Percentiles rank a stretch among this genome's conserved stretches.
phyloP scores from a whole-genome alignment of 2,329 filamentous ascomycete genomes.

The Pleurostoma richardsiae region DNA sequence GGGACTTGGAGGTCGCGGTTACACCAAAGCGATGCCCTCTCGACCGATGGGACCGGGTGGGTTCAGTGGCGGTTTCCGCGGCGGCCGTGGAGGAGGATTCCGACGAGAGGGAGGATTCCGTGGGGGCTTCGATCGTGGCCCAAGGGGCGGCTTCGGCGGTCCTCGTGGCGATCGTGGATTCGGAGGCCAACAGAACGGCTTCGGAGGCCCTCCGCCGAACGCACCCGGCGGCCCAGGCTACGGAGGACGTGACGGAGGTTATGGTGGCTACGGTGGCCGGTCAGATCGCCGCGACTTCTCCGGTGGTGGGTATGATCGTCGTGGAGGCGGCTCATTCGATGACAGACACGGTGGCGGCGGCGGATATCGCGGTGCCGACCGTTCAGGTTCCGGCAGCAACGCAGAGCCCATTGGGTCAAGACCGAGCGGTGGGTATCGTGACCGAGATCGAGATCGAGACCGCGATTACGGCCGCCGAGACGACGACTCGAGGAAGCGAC shows the following conservation, averaged over 20 bases:
- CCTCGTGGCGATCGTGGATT: slow-evolving; percentile 46
- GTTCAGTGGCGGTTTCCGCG: slow-evolving; percentile 49
- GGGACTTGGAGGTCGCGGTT: slow-evolving; percentile 85
- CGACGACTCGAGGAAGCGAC: slow-evolving; percentile 59
- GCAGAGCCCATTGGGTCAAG: slow-evolving; percentile 9
- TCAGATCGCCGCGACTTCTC: slow-evolving; percentile 38
- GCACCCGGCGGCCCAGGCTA: slow-evolving; percentile 57
- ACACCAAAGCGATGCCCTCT: slow-evolving; percentile 75
- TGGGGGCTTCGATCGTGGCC: slow-evolving; percentile 30
- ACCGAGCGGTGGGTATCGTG: slow-evolving; percentile 42
- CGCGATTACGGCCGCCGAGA: slow-evolving; percentile 37
- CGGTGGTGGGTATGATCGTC: slow-evolving; percentile 40
- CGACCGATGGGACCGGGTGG: slow-evolving; percentile 63
- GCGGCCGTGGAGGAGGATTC: slow-evolving; percentile 33
- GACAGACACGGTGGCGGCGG: slow-evolving; percentile 39
- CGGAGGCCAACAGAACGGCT: slow-evolving; percentile 40
- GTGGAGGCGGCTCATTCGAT: slow-evolving; percentile 38
- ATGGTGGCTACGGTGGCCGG: slow-evolving; percentile 32
- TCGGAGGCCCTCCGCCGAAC: slow-evolving; percentile 43
- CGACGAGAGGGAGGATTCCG: slow-evolving; percentile 36
- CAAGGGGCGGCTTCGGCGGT: slow-evolving; percentile 47
- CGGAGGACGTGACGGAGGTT: slow-evolving; percentile 41
- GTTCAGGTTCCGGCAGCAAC: slow-evolving; percentile 52
- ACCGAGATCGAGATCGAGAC: slow-evolving; percentile 34
- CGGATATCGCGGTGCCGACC: slow-evolving; percentile 39